Base-by-base conservation (phyloP, 1,284 basidiomycete species). In the Ustilago vetiveriae region DNA sequence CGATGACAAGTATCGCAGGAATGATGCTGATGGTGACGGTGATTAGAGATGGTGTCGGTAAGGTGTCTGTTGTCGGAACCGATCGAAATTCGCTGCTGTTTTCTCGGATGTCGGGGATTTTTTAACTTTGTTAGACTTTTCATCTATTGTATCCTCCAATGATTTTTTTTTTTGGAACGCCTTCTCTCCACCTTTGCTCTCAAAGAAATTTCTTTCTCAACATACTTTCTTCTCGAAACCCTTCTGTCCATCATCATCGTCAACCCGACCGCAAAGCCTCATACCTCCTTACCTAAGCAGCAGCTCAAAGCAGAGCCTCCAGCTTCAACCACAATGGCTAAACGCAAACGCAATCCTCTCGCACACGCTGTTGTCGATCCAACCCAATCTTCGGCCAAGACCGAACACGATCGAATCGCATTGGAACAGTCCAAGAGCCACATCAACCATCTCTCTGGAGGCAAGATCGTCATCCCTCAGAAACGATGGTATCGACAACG, bases 401-500 rank as follows among this genome's bases (percentile, higher is more conserved):
- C 41, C 17, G 62, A 62, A 27, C 55, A 67, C 37, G 59, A 66
- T 19, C 46, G 72, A 1, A 58, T 71, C 44, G 56, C 47, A 4
- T 50, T 63, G 19, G 41, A 55, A 22, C 69, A 75, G 41, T 60
- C 67, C 46, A 70, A 58, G 35, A 33, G 46, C 26, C 75, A 76
- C 63, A 72, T 72, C 43, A 76, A 76, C 64, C 60, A 60, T 6
- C 48, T 72, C 7, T 50, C 72, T 0, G 75, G 75, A 6, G 64
- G 60, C 35, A 67, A 69, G 19, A 72, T 76, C 43, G 58, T 76
- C 41, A 70, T 77, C 57, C 68, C 63, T 0, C 81, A 96, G 90
- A 98, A 98, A 90, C 88, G 91, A 78, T 92, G 92, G 83, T 99
- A 98, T 83, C 87, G 96, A 21, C 96, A 99, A 82, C 87, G 96